Evolutionary conservation across 116 monocot genomes (phyloP).

Genomic region (Trichopus zeylanicus): DNA sequence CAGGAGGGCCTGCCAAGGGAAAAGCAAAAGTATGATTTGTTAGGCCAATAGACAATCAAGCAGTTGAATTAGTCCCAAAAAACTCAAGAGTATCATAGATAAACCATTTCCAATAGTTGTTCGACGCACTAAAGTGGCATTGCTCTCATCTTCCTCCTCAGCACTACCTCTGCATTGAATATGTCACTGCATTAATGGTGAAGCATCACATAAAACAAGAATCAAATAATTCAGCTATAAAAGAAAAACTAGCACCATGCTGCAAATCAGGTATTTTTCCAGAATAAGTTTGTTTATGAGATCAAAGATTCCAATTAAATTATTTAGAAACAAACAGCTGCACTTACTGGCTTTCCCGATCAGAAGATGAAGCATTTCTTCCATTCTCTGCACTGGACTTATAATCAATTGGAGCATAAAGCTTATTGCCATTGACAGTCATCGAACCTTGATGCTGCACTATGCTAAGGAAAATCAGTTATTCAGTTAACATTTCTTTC

Average conservation of each 20-base stretch:
- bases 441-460: slow-evolving; percentile 50
- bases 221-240: not conserved
- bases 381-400: slow-evolving; percentile 28
- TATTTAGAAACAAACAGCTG: too few species aligned
- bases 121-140: not conserved
- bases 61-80: not conserved
- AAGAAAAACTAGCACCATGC: too few species aligned
- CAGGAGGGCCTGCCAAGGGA: slow-evolving; percentile 65
- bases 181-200: not conserved
- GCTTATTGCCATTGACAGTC: slow-evolving; percentile 38
- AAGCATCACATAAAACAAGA: not conserved
- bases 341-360: slow-evolving; percentile 83
- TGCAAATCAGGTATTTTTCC: too few species aligned
- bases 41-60: not conserved
- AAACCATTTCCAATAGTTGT: slow-evolving; percentile 33
- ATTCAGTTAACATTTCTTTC: not conserved
- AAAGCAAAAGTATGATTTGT: too few species aligned
- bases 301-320: too few species aligned
- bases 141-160: not conserved
- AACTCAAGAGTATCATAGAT: not conserved
- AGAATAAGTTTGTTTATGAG: too few species aligned
- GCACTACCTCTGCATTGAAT: not conserved
- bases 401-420: slow-evolving; percentile 44
- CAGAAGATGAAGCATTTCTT: slow-evolving; percentile 64
- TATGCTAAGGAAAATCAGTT: slow-evolving; percentile 6